Conservation (phyloP, 768 basidiomycete species). For the Mycena metata region DNA sequence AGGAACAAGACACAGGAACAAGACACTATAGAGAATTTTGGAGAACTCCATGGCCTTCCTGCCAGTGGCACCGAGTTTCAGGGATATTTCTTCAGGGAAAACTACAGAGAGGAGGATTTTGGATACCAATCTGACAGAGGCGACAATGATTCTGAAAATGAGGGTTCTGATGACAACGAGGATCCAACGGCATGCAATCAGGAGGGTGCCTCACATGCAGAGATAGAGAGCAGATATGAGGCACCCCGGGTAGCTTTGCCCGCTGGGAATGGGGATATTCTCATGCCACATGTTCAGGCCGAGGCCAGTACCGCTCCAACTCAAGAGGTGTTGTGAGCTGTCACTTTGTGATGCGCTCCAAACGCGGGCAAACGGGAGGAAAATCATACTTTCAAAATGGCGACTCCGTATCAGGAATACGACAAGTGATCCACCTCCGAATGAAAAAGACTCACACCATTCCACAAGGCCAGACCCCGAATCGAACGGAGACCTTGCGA, state of each 20-base stretch:
- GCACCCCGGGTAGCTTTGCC: background rate
- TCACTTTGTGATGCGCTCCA: too few relatives aligned
- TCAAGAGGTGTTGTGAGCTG: too few relatives aligned
- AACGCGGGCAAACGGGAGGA: too few relatives aligned
- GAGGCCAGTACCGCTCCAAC: background rate
- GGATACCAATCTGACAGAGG: background rate
- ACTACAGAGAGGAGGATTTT: conserved; percentile 3
- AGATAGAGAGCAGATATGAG: conserved; percentile 6
- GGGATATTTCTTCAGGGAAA: conserved; percentile 1
- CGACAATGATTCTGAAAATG: background rate
- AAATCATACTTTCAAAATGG: too few relatives aligned
- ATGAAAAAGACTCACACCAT: too few relatives aligned
- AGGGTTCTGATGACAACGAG: conserved; percentile 11
- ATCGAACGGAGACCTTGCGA: too few relatives aligned
- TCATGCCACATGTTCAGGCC: background rate
- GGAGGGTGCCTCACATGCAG: conserved; percentile 2
- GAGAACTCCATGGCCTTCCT: background rate
- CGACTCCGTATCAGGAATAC: too few relatives aligned
- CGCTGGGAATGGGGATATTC: background rate
- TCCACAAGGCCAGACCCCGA: too few relatives aligned
- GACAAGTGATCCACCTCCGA: too few relatives aligned
- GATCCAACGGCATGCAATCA: conserved; percentile 4
- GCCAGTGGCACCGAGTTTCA: background rate
- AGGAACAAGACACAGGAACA: too few relatives aligned
- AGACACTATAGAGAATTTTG: background rate